These are phyloP conservation scores for Cercospora canescens DNA, from an alignment of 2,329 filamentous ascomycete species.

Conservation along the genomic window DNA sequence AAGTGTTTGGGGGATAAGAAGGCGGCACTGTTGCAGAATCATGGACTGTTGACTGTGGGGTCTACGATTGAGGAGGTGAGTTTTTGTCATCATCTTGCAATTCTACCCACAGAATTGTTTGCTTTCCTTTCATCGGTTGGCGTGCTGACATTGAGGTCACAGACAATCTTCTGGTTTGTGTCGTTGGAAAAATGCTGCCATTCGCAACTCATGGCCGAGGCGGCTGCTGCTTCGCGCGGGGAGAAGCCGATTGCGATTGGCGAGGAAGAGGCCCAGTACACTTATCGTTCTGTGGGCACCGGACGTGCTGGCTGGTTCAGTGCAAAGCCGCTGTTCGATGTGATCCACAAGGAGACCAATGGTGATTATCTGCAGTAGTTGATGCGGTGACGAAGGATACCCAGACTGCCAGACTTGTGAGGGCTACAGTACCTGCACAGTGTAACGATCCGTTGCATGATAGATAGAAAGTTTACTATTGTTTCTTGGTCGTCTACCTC, in stretches of 20 bases:
- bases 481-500: neutral
- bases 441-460: neutral
- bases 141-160: neutral
- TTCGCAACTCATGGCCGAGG: constrained; percentile 54
- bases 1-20: constrained; percentile 42
- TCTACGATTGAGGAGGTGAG: constrained; percentile 41
- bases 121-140: neutral
- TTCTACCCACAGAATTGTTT: too few species aligned
- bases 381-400: neutral
- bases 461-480: neutral
- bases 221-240: constrained; percentile 62
- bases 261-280: constrained; percentile 67
- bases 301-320: constrained; percentile 67
- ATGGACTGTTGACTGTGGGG: constrained; percentile 48
- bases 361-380: constrained; percentile 53
- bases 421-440: neutral
- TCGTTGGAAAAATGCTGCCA: constrained; percentile 45
- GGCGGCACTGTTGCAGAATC: constrained; percentile 45
- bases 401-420: neutral
- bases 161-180: constrained; percentile 41
- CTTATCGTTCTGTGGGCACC: constrained; percentile 65
- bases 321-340: constrained; percentile 70
- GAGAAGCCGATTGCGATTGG: constrained; percentile 65
- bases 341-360: constrained; percentile 62
- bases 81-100: too few species aligned